Evolutionary conservation across 345 rosid species (phyloP), one percentile per base, ranked within the genome.

Genomic region (Abelmoschus esculentus): DNA sequence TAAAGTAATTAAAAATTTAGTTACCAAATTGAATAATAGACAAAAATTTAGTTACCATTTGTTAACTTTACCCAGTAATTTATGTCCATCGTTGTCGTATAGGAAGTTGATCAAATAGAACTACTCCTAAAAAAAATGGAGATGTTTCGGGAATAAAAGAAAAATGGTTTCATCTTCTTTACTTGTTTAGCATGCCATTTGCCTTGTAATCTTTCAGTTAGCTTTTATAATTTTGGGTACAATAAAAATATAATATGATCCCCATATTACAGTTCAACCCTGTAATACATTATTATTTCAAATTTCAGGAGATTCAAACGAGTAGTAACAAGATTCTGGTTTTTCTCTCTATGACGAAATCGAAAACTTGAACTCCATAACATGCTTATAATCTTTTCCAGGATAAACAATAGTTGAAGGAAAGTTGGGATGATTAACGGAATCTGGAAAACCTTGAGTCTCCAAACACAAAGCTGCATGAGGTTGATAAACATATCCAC

Each of bases 381-480:
- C 29, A 72, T 95, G 96, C 79, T 81, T 81, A 75, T 91, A 91
- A 3, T 71, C 61, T 68, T 82, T 47, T 19, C 87, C 89, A 1
- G 92, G 87, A 28, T 78, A 47, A 50, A 95, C 76, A 63, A 90
- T 82, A 58, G 78, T 78, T 0, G 97, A 85, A 68, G 99, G 98
- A 60, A 95, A 91, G 17, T 88, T 85, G 0, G 90, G 96, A 38
- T 84, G 78, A 66, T 91, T 87, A 7, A 95, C 83, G 0, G 96
- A 74, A n/a, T 95, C 83, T 6, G 97, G 99, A 72, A 75, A 95
- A 28, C 81, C 83, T 77, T 91, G 97, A 56, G 99, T 95, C 82
- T 91, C 99, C 79, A 90, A 66, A 67, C 99, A 95, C 58, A 91
- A 70, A 0, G 86, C 99, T 0, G 86, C 89, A 12, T 77, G 78